A percentile compares a stretch with the other conserved stretches of the same genome.
phyloP scores from a whole-genome alignment of 2,329 filamentous ascomycete species.

The Chrysosporium keratinophilum region DNA sequence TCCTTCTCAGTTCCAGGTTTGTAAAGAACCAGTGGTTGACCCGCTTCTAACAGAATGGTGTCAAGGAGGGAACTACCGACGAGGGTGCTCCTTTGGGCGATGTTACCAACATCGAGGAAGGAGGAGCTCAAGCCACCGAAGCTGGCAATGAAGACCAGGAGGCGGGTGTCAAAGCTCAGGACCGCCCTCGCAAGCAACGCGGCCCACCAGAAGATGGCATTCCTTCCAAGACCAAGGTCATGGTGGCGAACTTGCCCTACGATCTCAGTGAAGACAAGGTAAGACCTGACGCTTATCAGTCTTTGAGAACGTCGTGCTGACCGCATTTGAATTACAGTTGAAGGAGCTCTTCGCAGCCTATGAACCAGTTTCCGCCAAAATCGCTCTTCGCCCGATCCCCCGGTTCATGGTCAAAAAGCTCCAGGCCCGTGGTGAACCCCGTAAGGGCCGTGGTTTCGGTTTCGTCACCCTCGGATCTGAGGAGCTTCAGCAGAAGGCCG shows the following conservation, averaged over 20 bases:
- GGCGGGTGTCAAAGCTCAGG: constrained; percentile 32
- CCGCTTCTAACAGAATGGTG: constrained; percentile 3
- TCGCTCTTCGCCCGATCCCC: constrained; percentile 93
- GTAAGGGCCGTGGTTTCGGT: constrained; percentile 97
- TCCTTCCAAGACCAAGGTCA: constrained; percentile 98
- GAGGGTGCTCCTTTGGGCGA: constrained; percentile 51
- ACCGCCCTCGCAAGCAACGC: constrained; percentile 62
- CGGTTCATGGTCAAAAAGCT: constrained; percentile 99
- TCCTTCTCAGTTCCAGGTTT: constrained; percentile 16
- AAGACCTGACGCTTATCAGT: not conserved
- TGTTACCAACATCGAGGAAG: constrained; percentile 44
- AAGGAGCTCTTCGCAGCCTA: constrained; percentile 94
- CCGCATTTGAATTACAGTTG: constrained; percentile 49
- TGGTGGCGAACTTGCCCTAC: constrained; percentile 98
- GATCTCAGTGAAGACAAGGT: constrained; percentile 97
- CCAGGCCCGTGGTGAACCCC: constrained; percentile 90
- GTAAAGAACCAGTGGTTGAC: not conserved
- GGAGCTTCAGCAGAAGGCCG: constrained; percentile 94
- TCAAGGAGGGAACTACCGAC: constrained; percentile 22
- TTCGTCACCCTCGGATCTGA: constrained; percentile 94
- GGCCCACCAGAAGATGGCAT: constrained; percentile 95
- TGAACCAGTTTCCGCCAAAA: constrained; percentile 90
- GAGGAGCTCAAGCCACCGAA: constrained; percentile 18
- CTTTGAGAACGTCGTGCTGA: constrained; percentile 13
- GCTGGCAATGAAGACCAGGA: constrained; percentile 25